A percentile compares a stretch with the other conserved stretches of the same genome.
Conservation (phyloP, 305 asterid species). For the Fraxinus latifolia region DNA sequence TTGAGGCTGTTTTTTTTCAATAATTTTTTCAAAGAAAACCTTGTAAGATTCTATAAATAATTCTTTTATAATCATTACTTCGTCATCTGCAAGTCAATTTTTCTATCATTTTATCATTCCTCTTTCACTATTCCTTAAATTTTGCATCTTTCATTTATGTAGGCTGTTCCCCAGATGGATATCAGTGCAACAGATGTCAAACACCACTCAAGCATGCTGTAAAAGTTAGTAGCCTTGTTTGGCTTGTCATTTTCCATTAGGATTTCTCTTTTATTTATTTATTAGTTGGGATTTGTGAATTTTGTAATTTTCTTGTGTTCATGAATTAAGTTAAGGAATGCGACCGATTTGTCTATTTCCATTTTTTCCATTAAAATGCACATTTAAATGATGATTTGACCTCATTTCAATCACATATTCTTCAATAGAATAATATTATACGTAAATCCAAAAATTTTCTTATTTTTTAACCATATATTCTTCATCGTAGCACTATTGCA, state of each 20-base stretch:
- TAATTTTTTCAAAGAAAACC: constrained; percentile 62
- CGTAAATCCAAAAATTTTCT: no score
- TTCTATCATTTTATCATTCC: not conserved
- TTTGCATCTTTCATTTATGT: not conserved
- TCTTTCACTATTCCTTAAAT: constrained; percentile 5
- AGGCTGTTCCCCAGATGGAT: constrained; percentile 39
- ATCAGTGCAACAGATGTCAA: constrained; percentile 33
- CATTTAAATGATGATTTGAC: no score
- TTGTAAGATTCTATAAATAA: constrained; percentile 41
- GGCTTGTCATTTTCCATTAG: constrained; percentile 16
- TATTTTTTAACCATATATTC: no score
- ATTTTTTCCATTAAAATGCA: no score
- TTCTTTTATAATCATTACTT: not conserved
- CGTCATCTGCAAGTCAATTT: not conserved
- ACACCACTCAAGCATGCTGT: not conserved
- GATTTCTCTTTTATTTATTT: not conserved
- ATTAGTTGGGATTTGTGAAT: constrained; percentile 34
- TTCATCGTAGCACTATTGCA: no score
- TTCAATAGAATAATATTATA: no score
- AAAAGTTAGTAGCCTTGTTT: constrained; percentile 10
- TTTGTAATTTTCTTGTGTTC: constrained; percentile 22
- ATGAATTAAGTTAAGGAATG: not conserved
- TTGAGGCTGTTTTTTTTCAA: not conserved
- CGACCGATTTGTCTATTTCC: constrained; percentile 5
- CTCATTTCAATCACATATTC: no score